Base-by-base conservation (phyloP, 2,329 filamentous ascomycete species). In the Fusarium citri region DNA sequence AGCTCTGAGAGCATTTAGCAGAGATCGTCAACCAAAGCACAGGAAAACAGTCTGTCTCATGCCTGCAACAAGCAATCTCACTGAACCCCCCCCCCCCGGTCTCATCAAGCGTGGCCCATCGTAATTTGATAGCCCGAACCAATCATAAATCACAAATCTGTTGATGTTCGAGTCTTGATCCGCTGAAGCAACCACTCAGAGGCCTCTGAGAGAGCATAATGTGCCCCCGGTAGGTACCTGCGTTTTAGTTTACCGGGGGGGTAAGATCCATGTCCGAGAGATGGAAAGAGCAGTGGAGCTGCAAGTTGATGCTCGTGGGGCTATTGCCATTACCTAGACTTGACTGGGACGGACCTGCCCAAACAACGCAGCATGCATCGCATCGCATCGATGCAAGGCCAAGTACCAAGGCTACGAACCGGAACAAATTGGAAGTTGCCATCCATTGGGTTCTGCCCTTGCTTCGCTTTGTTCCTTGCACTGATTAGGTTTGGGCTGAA, bases 11-110 rank as follows among this genome's bases (percentile, higher is more conserved):
- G 49, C 42, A 37, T 49, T 26, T 65, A 25, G 23, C 46, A 41
- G 43, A 65, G 51, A 65, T 18, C 41, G 22, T 54, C 25, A 60
- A 46, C 55, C 37, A 25, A 49, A 59, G 23, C 54, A 51, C 43
- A 45, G 60, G 34, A 37, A 37, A 74, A 64, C 47, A 64, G 63
- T 63, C 40, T 73, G 73, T 65, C 68, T 70, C 70, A 72, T 68
- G 67, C 60, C 57, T 69, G 72, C 63, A 71, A 71, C 55, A 73
- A 72, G 70, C 69, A 75, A 75, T 75, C 73, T 75, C 70, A 70
- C 59, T 58, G 43, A 59, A 22, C 23, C 12, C 68, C 67, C 73
- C 55, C 23, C 12, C 68, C 67, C 73, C 55, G 58, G 72, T 69
- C 45, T 70, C 69, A 59, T 66, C 60, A 74, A 69, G 71, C 66